phyloP scores from a whole-genome alignment of 306 rosid genomes.

The Neltuma alba region DNA sequence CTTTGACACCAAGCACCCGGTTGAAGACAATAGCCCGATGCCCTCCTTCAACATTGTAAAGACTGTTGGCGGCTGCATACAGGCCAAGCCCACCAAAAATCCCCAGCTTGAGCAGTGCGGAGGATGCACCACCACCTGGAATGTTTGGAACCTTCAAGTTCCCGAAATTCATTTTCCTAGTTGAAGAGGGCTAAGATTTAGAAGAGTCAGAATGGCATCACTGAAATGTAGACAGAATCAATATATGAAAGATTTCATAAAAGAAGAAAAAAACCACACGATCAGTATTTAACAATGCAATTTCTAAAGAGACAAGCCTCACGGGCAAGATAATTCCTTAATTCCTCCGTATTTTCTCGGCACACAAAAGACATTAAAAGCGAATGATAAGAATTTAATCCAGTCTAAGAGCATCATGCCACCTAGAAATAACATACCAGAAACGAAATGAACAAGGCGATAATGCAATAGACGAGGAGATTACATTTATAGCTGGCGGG shows the following conservation, averaged over 20 bases:
- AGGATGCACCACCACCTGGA: constrained; percentile 58
- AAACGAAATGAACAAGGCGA: background rate
- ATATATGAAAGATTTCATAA: background rate
- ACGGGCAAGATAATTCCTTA: background rate
- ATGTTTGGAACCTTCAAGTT: constrained; percentile 48
- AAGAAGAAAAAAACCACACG: background rate
- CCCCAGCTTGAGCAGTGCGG: constrained; percentile 60
- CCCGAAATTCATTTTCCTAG: constrained; percentile 37
- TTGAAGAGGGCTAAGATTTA: background rate
- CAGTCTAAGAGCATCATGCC: background rate
- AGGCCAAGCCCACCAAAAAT: constrained; percentile 62
- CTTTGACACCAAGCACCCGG: constrained; percentile 75
- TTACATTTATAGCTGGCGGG: background rate
- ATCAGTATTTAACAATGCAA: background rate
- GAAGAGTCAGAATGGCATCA: background rate
- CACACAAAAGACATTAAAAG: background rate
- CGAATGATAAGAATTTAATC: background rate
- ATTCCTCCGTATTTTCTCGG: background rate
- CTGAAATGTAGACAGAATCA: constrained; percentile 4
- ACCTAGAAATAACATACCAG: background rate
- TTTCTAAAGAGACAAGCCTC: background rate
- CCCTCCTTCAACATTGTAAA: constrained; percentile 92
- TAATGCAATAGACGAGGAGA: no score
- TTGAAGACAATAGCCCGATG: constrained; percentile 86
- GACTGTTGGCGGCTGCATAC: constrained; percentile 69